Evolutionary conservation across 306 rosid genomes (phyloP), one percentile per base, ranked within the genome.

Genomic region (Cucurbita argyrosperma): DNA sequence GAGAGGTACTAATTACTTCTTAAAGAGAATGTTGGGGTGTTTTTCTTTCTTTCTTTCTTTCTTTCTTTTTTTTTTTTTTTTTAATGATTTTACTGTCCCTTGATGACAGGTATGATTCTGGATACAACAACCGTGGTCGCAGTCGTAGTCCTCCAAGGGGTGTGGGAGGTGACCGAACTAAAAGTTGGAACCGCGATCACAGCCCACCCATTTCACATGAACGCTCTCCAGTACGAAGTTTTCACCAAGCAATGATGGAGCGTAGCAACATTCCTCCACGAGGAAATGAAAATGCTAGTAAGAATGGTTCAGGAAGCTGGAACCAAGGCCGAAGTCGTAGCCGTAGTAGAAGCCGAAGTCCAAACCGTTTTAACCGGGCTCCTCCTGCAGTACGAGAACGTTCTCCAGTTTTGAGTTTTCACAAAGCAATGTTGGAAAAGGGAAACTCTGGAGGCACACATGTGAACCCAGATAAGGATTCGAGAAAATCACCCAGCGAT

Each of bases 341-440:
- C 70, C 96, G 74, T 7, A 89, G 96, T 67, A 91, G 89, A 0
- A 89, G 96, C 74, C 96, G 76, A 9, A 90, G 96, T 75, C 95
- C 88, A 18, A 60, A 62, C 45, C 80, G 50, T 53, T 79, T 77
- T 52, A 82, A 62, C 61, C 79, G 81, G 79, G 81, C 82, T 57
- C n/a, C n/a, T n/a, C 77, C 71, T 9, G 42, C 82, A 18, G 60
- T 77, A 26, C 59, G 74, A 76, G 88, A 77, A 30, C 51, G 72
- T 23, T 60, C 87, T 19, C 80, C 76, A 7, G 81, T 21, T 30
- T 39, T 50, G 77, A 88, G 97, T 82, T 90, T 92, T 75, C 98
- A 90, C 75, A 72, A 87, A 66, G 73, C 89, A 49, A 87, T 90
- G 90, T 85, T 84, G 96, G 89, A 80, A 30, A 83, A 82, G 3